Conservation (phyloP, 306 rosid species). For the Ochetophila trinervis region DNA sequence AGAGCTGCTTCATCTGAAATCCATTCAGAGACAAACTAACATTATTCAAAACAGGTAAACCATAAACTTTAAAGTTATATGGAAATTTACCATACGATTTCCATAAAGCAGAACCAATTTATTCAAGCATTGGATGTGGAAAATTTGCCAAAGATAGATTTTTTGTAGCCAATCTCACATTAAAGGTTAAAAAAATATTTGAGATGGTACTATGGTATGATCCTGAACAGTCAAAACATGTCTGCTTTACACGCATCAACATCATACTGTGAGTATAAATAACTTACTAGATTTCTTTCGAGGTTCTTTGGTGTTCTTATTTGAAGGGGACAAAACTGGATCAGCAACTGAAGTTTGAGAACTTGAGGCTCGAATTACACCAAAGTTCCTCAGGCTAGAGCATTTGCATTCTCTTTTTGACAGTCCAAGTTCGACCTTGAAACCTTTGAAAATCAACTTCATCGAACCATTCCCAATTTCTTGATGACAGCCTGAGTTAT, state of each 20-base stretch:
- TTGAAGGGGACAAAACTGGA: slow-evolving; percentile 57
- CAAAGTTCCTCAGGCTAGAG: slow-evolving; percentile 25
- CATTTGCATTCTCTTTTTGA: slow-evolving; percentile 35
- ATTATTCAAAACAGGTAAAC: slow-evolving; percentile 2
- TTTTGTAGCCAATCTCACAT: too few relatives aligned
- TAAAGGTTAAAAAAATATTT: too few relatives aligned
- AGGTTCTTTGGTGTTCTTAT: slow-evolving; percentile 42
- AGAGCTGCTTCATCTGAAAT: slow-evolving; percentile 83
- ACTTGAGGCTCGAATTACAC: slow-evolving; percentile 52
- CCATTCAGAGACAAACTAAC: slow-evolving; percentile 20
- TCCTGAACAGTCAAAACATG: not conserved
- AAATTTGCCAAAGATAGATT: not conserved
- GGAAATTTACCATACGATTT: too few relatives aligned
- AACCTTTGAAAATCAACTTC: slow-evolving; percentile 44
- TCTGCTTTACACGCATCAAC: not conserved
- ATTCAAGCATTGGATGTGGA: not conserved
- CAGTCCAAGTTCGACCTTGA: slow-evolving; percentile 42
- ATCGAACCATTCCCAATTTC: slow-evolving; percentile 35
- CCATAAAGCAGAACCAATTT: not conserved
- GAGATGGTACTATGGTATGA: not conserved
- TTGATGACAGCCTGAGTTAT: slow-evolving; percentile 28
- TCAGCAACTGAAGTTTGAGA: slow-evolving; percentile 71
- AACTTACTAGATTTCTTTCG: slow-evolving; percentile 79
- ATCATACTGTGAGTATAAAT: not conserved
- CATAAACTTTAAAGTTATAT: not conserved